Percentiles rank a stretch among this genome's conserved stretches.
phyloP scores from a whole-genome alignment of 2,329 filamentous ascomycete species.

The Calonectria pseudoturangicola region DNA sequence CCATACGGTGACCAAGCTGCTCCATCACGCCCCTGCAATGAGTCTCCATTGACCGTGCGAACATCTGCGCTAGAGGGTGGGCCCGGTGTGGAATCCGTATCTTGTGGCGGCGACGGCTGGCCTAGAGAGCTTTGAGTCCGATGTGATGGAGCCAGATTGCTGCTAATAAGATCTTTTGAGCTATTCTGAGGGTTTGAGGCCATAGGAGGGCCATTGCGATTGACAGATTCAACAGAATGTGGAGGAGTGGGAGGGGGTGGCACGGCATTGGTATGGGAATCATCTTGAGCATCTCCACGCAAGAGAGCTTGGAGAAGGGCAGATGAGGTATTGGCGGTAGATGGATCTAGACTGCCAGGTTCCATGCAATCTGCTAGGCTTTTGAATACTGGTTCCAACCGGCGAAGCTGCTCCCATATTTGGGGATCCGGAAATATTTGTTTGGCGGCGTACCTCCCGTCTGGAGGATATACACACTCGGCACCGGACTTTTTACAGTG shows the following conservation, averaged over 20 bases:
- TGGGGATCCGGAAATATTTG: conserved; percentile 19
- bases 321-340: background rate
- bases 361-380: conserved; percentile 35
- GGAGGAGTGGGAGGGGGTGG: conserved; percentile 31
- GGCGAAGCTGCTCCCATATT: conserved; percentile 27
- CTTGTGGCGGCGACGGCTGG: conserved; percentile 26
- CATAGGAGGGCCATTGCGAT: background rate
- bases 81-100: conserved; percentile 16
- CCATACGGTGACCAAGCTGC: conserved; percentile 26
- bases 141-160: background rate
- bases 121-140: conserved; percentile 15
- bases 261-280: background rate
- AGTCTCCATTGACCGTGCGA: background rate
- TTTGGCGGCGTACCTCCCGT: conserved; percentile 12
- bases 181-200: background rate
- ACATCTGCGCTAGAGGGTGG: conserved; percentile 15
- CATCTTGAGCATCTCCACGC: background rate
- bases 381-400: conserved; percentile 36
- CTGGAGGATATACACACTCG: conserved; percentile 33
- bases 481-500: conserved; percentile 36
- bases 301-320: background rate
- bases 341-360: conserved; percentile 26
- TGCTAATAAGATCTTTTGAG: background rate
- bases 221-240: conserved; percentile 33
- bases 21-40: conserved; percentile 1